Conservation (phyloP, 2,329 filamentous ascomycete species). For the Leptographium galeiforme region DNA sequence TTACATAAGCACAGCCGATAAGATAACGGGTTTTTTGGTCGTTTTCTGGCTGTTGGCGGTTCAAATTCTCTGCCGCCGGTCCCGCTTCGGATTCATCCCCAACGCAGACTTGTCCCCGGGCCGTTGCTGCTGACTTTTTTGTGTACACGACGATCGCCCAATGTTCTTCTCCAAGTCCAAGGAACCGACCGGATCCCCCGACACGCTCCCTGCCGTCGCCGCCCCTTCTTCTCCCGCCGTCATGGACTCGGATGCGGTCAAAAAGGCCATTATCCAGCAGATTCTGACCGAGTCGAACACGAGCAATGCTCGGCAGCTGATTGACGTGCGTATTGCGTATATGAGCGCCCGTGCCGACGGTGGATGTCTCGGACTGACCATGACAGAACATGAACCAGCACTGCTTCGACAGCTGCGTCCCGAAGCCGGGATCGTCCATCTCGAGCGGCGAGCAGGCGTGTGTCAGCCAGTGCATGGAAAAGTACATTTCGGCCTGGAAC, state of each 20-base stretch:
- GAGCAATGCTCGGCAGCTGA: slow-evolving; percentile 55
- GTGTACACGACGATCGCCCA: background rate
- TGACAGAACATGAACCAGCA: slow-evolving; percentile 63
- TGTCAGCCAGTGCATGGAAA: slow-evolving; percentile 67
- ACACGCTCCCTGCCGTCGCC: slow-evolving; percentile 1
- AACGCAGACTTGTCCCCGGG: too few relatives aligned
- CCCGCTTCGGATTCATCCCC: background rate
- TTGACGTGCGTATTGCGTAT: slow-evolving; percentile 38
- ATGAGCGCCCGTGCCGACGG: slow-evolving; percentile 8
- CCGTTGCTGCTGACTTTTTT: background rate
- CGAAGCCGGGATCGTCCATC: slow-evolving; percentile 53
- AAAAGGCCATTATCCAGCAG: slow-evolving; percentile 51
- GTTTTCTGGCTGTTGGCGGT: background rate
- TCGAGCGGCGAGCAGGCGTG: slow-evolving; percentile 57
- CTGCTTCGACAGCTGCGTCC: slow-evolving; percentile 67
- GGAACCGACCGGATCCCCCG: slow-evolving; percentile 2
- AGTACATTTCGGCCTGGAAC: slow-evolving; percentile 75
- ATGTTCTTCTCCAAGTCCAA: slow-evolving; percentile 11
- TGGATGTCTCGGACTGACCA: background rate
- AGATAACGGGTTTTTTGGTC: background rate
- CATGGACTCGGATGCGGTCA: slow-evolving; percentile 47
- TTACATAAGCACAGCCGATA: background rate
- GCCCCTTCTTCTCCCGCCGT: slow-evolving; percentile 10
- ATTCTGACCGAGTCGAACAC: slow-evolving; percentile 51
- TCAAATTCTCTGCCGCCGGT: background rate